These are phyloP conservation scores for Dendrobium officinale DNA, from an alignment of 106 monocot genomes.

Conservation along the genomic window DNA sequence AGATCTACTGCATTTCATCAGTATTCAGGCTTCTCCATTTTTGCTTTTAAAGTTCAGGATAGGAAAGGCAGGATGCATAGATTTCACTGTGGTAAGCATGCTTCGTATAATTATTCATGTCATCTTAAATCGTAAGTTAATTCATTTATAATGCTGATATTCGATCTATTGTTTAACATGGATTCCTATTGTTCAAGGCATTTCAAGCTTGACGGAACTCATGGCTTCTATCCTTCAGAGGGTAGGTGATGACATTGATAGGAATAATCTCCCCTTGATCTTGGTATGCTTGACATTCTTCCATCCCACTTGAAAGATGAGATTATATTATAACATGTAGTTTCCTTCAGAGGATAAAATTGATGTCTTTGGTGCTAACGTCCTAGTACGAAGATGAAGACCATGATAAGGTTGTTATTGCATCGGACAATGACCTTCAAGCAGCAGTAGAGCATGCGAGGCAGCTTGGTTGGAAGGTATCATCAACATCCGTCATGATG, in stretches of 20 bases:
- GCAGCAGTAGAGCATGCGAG: slow-evolving; percentile 91
- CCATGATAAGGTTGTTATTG: slow-evolving; percentile 75
- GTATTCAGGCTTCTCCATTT: slow-evolving; percentile 34
- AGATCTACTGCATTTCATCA: slow-evolving; percentile 31
- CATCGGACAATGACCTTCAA: slow-evolving; percentile 75
- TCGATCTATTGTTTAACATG: background rate
- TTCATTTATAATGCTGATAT: background rate
- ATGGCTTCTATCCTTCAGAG: slow-evolving; percentile 76
- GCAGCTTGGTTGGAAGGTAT: slow-evolving; percentile 87
- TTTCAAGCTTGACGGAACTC: slow-evolving; percentile 59
- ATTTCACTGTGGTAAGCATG: slow-evolving; percentile 66
- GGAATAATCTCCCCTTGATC: slow-evolving; percentile 71
- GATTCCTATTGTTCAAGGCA: slow-evolving; percentile 32
- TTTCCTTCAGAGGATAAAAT: background rate
- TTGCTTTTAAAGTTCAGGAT: slow-evolving; percentile 82
- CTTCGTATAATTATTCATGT: background rate
- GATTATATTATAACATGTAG: background rate
- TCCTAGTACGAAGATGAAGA: slow-evolving; percentile 97
- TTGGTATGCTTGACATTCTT: slow-evolving; percentile 36
- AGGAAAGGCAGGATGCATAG: slow-evolving; percentile 79
- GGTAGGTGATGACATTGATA: slow-evolving; percentile 65
- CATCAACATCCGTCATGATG: background rate
- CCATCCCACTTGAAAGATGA: background rate
- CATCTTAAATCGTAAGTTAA: background rate
- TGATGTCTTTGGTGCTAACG: background rate